These are phyloP conservation scores for Hericium erinaceus DNA, from an alignment of 768 basidiomycete genomes.

Conservation along the genomic window DNA sequence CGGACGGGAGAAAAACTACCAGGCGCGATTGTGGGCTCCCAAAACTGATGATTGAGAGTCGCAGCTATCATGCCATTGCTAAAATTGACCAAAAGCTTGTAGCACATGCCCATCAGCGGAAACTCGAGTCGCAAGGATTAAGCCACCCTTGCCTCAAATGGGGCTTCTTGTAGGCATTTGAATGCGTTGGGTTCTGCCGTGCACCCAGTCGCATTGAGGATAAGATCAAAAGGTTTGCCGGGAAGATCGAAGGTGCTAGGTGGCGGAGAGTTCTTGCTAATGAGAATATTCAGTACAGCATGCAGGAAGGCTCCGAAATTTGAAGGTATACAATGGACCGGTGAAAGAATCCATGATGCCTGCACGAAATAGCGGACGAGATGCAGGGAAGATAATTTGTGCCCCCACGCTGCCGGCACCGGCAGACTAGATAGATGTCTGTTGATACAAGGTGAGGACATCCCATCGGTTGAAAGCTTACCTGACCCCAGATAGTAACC, in stretches of 20 bases:
- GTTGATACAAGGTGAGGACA: not conserved
- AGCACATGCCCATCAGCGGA: not conserved
- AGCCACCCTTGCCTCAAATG: slow-evolving; percentile 29
- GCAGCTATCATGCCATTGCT: slow-evolving; percentile 36
- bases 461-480: slow-evolving; percentile 7
- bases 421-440: slow-evolving; percentile 27
- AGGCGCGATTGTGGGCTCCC: slow-evolving; percentile 42
- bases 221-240: slow-evolving; percentile 39
- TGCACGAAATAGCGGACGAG: slow-evolving; percentile 34
- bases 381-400: slow-evolving; percentile 30
- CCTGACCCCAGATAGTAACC: slow-evolving; percentile 48
- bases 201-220: slow-evolving; percentile 39
- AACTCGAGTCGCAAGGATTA: not conserved
- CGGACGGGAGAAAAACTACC: slow-evolving; percentile 38
- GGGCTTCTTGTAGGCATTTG: slow-evolving; percentile 35
- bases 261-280: slow-evolving; percentile 42
- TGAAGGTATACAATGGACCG: slow-evolving; percentile 37
- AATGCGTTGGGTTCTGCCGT: slow-evolving; percentile 29
- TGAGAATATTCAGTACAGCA: not conserved
- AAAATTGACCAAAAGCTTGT: slow-evolving; percentile 35
- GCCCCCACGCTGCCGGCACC: slow-evolving; percentile 40
- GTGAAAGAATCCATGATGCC: slow-evolving; percentile 41
- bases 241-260: slow-evolving; percentile 41
- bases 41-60: slow-evolving; percentile 43
- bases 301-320: not conserved